These are phyloP conservation scores for Coffea canephora DNA, from an alignment of 257 asterid genomes.

Conservation along the genomic window DNA sequence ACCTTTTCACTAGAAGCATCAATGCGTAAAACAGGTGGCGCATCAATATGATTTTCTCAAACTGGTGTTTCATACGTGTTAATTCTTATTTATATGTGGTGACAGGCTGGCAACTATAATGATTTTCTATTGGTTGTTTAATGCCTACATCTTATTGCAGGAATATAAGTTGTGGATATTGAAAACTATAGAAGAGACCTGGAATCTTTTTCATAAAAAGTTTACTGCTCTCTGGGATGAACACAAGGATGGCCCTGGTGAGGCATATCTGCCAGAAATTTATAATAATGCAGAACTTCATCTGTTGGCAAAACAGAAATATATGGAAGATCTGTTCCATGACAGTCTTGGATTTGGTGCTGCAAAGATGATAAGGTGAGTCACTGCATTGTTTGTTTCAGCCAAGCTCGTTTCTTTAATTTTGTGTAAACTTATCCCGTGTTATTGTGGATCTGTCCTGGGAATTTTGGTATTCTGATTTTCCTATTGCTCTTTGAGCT, in stretches of 20 bases:
- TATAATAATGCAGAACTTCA: conserved; percentile 67
- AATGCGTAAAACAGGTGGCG: not conserved
- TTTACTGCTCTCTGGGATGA: conserved; percentile 87
- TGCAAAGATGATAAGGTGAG: conserved; percentile 95
- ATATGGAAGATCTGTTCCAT: conserved; percentile 73
- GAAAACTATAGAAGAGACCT: conserved; percentile 78
- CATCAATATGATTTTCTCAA: not conserved
- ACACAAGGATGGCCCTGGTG: conserved; percentile 88
- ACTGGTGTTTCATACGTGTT: not conserved
- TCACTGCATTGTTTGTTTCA: not conserved
- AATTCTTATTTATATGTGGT: not conserved
- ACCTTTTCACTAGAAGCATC: not conserved
- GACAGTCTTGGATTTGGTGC: conserved; percentile 93
- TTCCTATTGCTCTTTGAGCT: not conserved
- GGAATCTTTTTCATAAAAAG: conserved; percentile 78
- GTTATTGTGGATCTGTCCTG: not conserved
- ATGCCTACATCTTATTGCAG: conserved; percentile 35
- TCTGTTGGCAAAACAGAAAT: conserved; percentile 51
- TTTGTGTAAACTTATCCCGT: not conserved
- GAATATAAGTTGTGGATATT: conserved; percentile 72
- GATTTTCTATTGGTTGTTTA: not conserved
- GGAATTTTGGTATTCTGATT: not conserved
- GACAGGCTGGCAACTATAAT: not conserved
- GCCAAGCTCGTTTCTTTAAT: not conserved
- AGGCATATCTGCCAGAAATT: conserved; percentile 85